These are phyloP conservation scores for Entamoeba histolytica DNA, from an alignment of 208 protist species.

Conservation along the genomic window DNA sequence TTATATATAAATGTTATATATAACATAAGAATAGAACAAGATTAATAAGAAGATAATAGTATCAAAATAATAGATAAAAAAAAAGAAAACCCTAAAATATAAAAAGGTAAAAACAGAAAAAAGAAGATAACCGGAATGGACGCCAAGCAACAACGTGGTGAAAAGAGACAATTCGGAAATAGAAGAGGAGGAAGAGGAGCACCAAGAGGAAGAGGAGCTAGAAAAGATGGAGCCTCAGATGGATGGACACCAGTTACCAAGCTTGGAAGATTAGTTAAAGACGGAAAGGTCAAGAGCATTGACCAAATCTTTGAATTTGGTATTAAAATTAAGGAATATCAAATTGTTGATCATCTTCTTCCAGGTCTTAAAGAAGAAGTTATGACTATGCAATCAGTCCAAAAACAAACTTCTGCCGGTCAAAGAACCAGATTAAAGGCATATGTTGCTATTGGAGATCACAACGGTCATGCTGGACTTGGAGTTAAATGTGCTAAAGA, in stretches of 20 bases:
- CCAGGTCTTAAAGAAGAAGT: conserved; percentile 66
- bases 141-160: not conserved
- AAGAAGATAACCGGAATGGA: too few relatives aligned
- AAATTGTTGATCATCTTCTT: conserved; percentile 95
- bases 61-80: too few relatives aligned
- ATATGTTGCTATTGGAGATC: conserved; percentile 90
- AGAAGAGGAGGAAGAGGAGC: not conserved
- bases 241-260: conserved; percentile 91
- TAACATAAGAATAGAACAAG: too few relatives aligned
- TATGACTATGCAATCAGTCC: conserved; percentile 93
- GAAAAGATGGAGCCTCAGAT: not conserved
- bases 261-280: conserved; percentile 75
- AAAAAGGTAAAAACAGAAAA: too few relatives aligned
- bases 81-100: too few relatives aligned
- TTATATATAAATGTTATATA: too few relatives aligned
- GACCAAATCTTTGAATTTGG: conserved; percentile 96
- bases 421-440: conserved; percentile 98
- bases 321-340: conserved; percentile 95
- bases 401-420: conserved; percentile 96
- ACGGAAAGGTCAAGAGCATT: conserved; percentile 71
- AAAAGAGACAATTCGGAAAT: not conserved
- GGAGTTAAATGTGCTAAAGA: conserved; percentile 93
- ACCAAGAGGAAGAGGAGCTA: not conserved
- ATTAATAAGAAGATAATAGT: too few relatives aligned
- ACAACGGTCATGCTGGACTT: conserved; percentile 84